phyloP scores from a whole-genome alignment of 2,329 filamentous ascomycete species.

The Microdochium bolleyi region DNA sequence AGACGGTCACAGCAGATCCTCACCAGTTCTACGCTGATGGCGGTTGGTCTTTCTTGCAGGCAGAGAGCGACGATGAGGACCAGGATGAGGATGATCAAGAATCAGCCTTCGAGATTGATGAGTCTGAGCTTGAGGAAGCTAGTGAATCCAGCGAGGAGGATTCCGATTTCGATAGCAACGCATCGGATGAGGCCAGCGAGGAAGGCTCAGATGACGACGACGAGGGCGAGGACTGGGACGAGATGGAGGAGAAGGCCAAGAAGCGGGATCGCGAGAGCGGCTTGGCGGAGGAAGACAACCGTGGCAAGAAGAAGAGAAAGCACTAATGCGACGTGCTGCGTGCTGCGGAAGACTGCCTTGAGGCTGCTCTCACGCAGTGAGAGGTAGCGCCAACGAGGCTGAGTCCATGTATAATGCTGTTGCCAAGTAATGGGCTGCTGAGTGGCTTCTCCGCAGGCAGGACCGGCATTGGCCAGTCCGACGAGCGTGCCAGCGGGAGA shows the following conservation, averaged over 20 bases:
- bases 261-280: slow-evolving; percentile 65
- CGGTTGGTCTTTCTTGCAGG: slow-evolving; percentile 87
- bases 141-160: slow-evolving; percentile 74
- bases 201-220: slow-evolving; percentile 66
- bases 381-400: not conserved
- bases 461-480: no score
- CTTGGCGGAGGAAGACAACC: slow-evolving; percentile 70
- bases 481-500: no score
- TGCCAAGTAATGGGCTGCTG: no score
- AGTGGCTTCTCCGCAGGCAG: no score
- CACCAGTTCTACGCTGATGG: slow-evolving; percentile 94
- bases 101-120: slow-evolving; percentile 83
- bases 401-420: no score
- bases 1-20: slow-evolving; percentile 89
- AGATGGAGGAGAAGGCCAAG: slow-evolving; percentile 83
- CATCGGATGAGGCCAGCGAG: slow-evolving; percentile 72
- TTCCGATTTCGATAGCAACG: slow-evolving; percentile 89
- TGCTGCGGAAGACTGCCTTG: not conserved
- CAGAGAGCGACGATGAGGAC: slow-evolving; percentile 80
- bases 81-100: slow-evolving; percentile 81
- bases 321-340: slow-evolving; percentile 17
- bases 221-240: slow-evolving; percentile 87
- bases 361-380: not conserved
- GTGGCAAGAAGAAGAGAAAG: slow-evolving; percentile 62
- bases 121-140: slow-evolving; percentile 76